Percentiles rank a stretch among this genome's conserved stretches.
These are phyloP conservation scores for Podaxis pistillaris DNA, from an alignment of 768 basidiomycete species.

Conservation along the genomic window DNA sequence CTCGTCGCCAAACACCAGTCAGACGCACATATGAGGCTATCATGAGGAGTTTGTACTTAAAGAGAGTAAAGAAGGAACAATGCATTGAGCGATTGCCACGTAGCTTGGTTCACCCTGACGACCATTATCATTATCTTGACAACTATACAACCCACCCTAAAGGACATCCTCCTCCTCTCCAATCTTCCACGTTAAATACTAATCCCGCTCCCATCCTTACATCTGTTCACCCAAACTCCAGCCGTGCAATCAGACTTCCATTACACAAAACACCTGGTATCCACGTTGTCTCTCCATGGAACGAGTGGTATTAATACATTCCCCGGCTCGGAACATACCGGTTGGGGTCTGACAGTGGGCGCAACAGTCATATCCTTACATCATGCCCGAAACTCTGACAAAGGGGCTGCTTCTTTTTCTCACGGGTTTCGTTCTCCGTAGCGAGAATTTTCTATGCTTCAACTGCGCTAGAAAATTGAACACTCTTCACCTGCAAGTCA, in stretches of 20 bases:
- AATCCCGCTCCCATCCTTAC: conserved; percentile 10
- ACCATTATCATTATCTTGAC: conserved; percentile 14
- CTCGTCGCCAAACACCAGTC: background rate
- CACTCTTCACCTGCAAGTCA: background rate
- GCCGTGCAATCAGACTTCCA: conserved; percentile 7
- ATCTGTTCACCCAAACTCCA: conserved; percentile 5
- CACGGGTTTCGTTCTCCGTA: background rate
- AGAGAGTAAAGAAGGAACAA: background rate
- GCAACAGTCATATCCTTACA: conserved; percentile 1
- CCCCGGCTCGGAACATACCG: conserved; percentile 13
- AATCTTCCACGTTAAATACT: conserved; percentile 12
- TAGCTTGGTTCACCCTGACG: conserved; percentile 17
- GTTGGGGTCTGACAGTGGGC: background rate
- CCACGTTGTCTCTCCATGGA: background rate
- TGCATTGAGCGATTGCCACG: conserved; percentile 3
- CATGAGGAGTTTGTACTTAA: background rate
- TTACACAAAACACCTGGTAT: conserved; percentile 6
- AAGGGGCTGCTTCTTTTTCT: background rate
- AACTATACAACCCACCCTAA: background rate
- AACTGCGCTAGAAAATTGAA: background rate
- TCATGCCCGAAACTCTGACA: conserved; percentile 5
- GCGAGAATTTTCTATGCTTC: background rate
- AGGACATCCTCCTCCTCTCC: background rate
- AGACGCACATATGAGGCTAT: background rate
- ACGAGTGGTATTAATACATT: conserved; percentile 3